A percentile compares a stretch with the other conserved stretches of the same genome.
Conservation (phyloP, 305 asterid genomes). For the Solanum hybrid region DNA sequence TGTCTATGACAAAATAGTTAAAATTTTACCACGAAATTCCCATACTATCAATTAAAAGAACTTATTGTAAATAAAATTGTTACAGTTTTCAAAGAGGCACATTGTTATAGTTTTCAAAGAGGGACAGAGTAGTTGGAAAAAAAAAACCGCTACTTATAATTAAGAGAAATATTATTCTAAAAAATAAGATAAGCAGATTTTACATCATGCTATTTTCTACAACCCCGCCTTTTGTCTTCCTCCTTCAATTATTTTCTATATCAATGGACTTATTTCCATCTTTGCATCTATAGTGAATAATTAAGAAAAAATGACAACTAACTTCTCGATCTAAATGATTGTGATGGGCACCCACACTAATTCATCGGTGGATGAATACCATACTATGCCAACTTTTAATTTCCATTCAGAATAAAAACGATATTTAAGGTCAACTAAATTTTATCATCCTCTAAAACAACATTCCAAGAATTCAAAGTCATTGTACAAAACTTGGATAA, state of each 20-base stretch:
- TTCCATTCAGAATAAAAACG: background rate
- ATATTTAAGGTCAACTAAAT: background rate
- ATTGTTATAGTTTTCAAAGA: background rate
- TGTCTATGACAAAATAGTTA: background rate
- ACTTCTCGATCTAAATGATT: background rate
- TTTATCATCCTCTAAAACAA: background rate
- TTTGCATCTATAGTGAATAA: background rate
- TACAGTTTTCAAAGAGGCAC: background rate
- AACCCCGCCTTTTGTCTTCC: background rate
- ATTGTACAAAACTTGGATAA: background rate
- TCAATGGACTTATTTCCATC: background rate
- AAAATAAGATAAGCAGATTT: background rate
- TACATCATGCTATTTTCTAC: background rate
- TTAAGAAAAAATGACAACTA: background rate
- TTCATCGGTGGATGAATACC: background rate
- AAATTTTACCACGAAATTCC: background rate
- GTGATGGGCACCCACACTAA: background rate
- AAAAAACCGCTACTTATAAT: background rate
- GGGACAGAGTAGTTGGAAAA: background rate
- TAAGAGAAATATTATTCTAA: background rate
- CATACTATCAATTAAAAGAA: background rate
- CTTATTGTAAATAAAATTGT: background rate
- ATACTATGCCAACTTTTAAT: background rate
- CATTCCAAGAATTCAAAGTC: background rate
- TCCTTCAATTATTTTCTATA: background rate